Base-by-base conservation (phyloP, 352 stramenopile species). In the Globisporangium sylvaticum region DNA sequence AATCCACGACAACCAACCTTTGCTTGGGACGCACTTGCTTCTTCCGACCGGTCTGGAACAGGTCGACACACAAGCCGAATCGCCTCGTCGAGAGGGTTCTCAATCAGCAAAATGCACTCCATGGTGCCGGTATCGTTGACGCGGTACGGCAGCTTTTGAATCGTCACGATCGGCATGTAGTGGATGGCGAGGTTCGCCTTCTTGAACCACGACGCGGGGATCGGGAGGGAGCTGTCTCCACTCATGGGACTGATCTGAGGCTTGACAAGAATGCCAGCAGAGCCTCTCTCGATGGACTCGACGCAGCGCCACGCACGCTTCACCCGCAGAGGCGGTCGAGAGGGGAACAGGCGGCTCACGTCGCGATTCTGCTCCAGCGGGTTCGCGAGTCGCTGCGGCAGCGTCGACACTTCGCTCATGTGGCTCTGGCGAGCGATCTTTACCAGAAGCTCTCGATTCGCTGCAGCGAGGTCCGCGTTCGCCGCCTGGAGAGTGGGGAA, bases 201-300 rank as follows among this genome's bases (percentile, higher is more conserved):
- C 66, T 95, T 95, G 69, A 93, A 95, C 87, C 87, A 95, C 53
- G 87, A 86, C 5, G 80, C 78, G 0, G 83, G 79, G 5, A 95
- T 75, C 0, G 85, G 83, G 53, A 96, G 76, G 8, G 89, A 96
- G 55, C 81, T 92, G 69, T 96, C 89, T 20, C 87, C 89, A 64
- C 87, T 96, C 81, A 96, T 93, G 0, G 89, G 89, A 61, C 88
- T 95, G 75, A 96, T 96, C 69, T 96, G 89, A n/a, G 87, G 86
- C 64, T 96, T 96, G 8, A 96, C 86, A 12, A 96, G 77, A 60
- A 96, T 96, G 18, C 88, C 88, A 6, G 88, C 83, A 7, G 80
- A 84, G 12, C 86, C 86, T 20, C 75, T 74, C 32, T 89, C 65
- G 50, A 95, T 95, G 25, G 84, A 92, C 64, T 96, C 87, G 48